A percentile compares a stretch with the other conserved stretches of the same genome.
phyloP scores from a whole-genome alignment of 371 early-diverging fungal species.

The Umbelopsis sp. region DNA sequence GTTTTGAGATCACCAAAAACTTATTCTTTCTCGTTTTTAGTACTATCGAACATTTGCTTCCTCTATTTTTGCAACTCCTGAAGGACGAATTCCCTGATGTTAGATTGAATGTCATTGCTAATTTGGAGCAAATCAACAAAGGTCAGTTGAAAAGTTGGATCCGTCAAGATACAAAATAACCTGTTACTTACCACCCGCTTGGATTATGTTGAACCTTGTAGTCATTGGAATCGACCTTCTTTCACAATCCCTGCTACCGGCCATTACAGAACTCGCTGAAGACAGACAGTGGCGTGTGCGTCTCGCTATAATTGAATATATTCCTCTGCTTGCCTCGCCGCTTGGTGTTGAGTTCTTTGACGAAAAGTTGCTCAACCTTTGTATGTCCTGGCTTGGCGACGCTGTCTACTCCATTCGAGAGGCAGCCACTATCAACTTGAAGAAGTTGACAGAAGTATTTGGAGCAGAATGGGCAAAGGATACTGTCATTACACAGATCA shows the following conservation, averaged over 20 bases:
- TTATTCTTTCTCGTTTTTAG: conserved; percentile 31
- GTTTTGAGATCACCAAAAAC: not conserved
- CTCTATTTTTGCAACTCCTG: conserved; percentile 91
- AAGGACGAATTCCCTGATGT: conserved; percentile 98
- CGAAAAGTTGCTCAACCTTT: conserved; percentile 89
- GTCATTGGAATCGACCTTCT: conserved; percentile 97
- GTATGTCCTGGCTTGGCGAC: conserved; percentile 97
- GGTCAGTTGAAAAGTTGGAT: conserved; percentile 40
- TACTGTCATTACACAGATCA: conserved; percentile 92
- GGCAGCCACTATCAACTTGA: conserved; percentile 92
- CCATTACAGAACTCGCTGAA: conserved; percentile 97
- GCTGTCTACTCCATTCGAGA: conserved; percentile 96
- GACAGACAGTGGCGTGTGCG: conserved; percentile 99
- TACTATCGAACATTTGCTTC: conserved; percentile 93
- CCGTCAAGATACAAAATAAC: not conserved
- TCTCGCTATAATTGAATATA: conserved; percentile 96
- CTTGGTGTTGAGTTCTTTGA: conserved; percentile 96
- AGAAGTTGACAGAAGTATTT: conserved; percentile 94
- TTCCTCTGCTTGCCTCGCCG: conserved; percentile 94
- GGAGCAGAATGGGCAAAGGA: conserved; percentile 97
- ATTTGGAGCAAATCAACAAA: conserved; percentile 92
- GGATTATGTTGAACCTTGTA: conserved; percentile 15
- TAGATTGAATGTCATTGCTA: conserved; percentile 96
- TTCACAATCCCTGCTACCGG: conserved; percentile 95
- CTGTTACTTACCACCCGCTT: not conserved